Evolutionary conservation across 805 yeast genomes (phyloP).

Genomic region (Danielia oregonensis): DNA sequence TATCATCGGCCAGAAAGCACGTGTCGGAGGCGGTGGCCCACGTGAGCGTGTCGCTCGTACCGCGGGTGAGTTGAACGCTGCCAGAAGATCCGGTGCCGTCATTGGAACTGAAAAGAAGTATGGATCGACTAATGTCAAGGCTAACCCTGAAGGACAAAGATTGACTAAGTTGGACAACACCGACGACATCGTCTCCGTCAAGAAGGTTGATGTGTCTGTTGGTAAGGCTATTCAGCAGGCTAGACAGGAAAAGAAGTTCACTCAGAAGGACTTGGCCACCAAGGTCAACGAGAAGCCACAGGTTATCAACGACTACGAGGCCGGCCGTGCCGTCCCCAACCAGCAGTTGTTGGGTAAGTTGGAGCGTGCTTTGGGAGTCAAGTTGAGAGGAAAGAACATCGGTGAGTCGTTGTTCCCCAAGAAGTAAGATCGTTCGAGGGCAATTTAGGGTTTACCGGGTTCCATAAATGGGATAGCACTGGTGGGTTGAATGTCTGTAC

Average conservation of each 20-base stretch:
- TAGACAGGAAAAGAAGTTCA: slow-evolving; percentile 80
- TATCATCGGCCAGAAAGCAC: slow-evolving; percentile 82
- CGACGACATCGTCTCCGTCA: slow-evolving; percentile 89
- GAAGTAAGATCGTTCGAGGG: too few relatives aligned
- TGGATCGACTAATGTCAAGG: slow-evolving; percentile 53
- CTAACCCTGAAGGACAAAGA: slow-evolving; percentile 90
- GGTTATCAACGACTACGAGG: slow-evolving; percentile 92
- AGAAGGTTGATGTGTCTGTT: slow-evolving; percentile 77
- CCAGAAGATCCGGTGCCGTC: slow-evolving; percentile 88
- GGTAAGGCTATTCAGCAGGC: slow-evolving; percentile 85
- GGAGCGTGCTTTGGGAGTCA: slow-evolving; percentile 91
- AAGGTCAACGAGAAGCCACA: slow-evolving; percentile 94
- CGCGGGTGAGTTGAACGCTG: slow-evolving; percentile 78
- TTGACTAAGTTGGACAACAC: slow-evolving; percentile 89
- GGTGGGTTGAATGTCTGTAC: too few relatives aligned
- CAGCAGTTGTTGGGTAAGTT: slow-evolving; percentile 90
- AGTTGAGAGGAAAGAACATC: slow-evolving; percentile 92
- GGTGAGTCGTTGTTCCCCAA: slow-evolving; percentile 78
- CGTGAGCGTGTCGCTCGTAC: slow-evolving; percentile 80
- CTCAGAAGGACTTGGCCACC: slow-evolving; percentile 96
- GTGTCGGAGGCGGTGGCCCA: slow-evolving; percentile 87
- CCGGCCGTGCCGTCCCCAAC: slow-evolving; percentile 94
- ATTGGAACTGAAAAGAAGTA: slow-evolving; percentile 92
- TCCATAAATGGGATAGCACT: too few relatives aligned
- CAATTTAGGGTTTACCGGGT: background rate